Evolutionary conservation across 108 stramenopile species (phyloP).

Genomic region (Schizochytrium sp.): DNA sequence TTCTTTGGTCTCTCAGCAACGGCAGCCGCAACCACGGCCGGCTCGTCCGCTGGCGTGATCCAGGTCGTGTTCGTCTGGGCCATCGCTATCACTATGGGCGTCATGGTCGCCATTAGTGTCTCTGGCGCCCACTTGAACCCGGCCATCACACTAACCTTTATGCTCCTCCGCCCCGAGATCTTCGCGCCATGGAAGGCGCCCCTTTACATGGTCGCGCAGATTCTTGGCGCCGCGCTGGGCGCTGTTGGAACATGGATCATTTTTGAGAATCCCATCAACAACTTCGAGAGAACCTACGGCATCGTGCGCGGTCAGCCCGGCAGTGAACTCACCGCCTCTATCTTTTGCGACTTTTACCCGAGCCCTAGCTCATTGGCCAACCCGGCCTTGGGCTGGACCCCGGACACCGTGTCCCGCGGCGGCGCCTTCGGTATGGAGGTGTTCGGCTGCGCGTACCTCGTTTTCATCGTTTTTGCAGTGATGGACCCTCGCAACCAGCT

Average conservation of each 20-base stretch:
- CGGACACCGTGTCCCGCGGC: neutral
- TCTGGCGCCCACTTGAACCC: conserved; percentile 46
- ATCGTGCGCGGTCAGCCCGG: neutral
- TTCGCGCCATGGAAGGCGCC: neutral
- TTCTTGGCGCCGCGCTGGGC: neutral
- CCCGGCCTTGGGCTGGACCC: neutral
- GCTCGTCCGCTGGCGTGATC: conserved; percentile 40
- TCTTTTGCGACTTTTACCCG: neutral
- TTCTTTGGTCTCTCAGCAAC: conserved; percentile 45
- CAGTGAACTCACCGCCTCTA: neutral
- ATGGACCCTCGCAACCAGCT: neutral
- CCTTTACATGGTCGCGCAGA: conserved; percentile 1
- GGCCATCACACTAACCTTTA: conserved; percentile 44
- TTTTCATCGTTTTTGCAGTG: neutral
- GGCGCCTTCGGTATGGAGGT: neutral
- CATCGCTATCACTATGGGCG: conserved; percentile 51
- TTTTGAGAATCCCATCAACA: neutral
- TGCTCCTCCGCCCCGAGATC: conserved; percentile 23
- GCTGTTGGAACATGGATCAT: neutral
- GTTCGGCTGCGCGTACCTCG: neutral
- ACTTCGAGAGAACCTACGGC: neutral
- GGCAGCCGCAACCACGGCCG: conserved; percentile 39
- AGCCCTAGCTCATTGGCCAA: neutral
- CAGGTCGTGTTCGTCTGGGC: conserved; percentile 54
- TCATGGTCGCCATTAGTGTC: conserved; percentile 37